Percentiles rank a stretch among this genome's conserved stretches.
Conservation (phyloP, 768 basidiomycete genomes). For the Erythrobasidium yunnanense region DNA sequence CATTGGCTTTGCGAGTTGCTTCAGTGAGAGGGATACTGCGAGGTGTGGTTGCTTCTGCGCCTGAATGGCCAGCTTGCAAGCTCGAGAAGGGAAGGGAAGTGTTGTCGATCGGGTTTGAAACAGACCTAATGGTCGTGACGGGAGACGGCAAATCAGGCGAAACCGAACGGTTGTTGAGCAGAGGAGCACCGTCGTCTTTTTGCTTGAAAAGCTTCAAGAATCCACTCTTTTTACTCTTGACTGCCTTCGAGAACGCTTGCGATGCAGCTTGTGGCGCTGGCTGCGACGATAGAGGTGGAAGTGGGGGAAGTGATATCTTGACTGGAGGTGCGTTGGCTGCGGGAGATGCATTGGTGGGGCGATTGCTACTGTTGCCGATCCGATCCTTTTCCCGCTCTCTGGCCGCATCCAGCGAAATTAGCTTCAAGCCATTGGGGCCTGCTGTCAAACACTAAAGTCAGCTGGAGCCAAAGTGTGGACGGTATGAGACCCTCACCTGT, state of each 20-base stretch:
- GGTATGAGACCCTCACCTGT: neutral
- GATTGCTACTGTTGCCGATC: neutral
- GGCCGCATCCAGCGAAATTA: constrained; percentile 1
- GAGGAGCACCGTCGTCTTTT: neutral
- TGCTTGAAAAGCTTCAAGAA: constrained; percentile 25
- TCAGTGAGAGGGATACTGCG: neutral
- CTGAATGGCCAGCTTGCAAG: neutral
- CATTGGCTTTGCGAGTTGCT: neutral
- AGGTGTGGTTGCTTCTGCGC: neutral
- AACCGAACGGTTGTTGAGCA: neutral
- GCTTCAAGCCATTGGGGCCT: constrained; percentile 21
- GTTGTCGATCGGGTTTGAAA: neutral
- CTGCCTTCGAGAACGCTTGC: constrained; percentile 20
- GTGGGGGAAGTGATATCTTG: neutral
- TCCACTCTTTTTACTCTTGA: constrained; percentile 23
- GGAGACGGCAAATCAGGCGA: neutral
- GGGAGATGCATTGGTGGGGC: neutral
- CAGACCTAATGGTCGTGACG: neutral
- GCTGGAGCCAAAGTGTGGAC: neutral
- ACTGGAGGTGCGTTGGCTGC: neutral
- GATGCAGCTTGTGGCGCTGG: neutral
- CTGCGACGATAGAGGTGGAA: neutral
- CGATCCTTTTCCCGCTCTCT: constrained; percentile 11
- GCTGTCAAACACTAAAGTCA: neutral
- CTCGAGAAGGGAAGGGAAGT: neutral